A percentile compares a stretch with the other conserved stretches of the same genome.
Evolutionary conservation across 2,329 filamentous ascomycete species (phyloP).

Genomic region (Teratosphaeria zuluensis): DNA sequence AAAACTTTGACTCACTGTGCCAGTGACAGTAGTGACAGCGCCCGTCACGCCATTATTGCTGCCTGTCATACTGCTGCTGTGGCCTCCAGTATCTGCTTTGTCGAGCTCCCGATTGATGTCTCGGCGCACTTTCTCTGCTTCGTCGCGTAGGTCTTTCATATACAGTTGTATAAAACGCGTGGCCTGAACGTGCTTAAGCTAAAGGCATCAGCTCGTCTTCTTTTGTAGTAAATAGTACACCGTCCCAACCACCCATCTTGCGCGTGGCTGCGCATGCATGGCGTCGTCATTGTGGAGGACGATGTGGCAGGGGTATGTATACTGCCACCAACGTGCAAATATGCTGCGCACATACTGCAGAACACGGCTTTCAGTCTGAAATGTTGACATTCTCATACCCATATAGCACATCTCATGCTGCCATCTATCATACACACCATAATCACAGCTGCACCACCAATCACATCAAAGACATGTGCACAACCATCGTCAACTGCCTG

Average conservation of each 20-base stretch:
- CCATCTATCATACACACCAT: background rate
- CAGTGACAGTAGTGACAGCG: slow-evolving; percentile 46
- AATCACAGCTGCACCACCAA: background rate
- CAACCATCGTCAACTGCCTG: background rate
- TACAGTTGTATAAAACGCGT: no score
- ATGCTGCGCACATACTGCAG: background rate
- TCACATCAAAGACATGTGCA: background rate
- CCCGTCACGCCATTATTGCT: slow-evolving; percentile 37
- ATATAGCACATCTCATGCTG: background rate
- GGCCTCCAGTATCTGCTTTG: background rate
- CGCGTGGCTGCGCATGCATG: background rate
- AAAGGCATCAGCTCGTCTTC: no score
- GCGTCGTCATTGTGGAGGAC: background rate
- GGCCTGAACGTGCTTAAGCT: no score
- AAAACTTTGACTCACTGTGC: slow-evolving; percentile 29
- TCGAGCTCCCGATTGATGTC: slow-evolving; percentile 2
- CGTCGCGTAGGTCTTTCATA: background rate
- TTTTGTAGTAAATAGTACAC: no score
- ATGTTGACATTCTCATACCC: background rate
- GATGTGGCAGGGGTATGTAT: background rate
- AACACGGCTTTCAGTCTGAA: background rate
- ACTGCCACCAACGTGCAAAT: background rate
- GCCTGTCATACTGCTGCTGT: slow-evolving; percentile 8
- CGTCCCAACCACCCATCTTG: background rate
- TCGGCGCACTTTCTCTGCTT: background rate